Evolutionary conservation across 2,329 filamentous ascomycete species (phyloP).

Genomic region (Pezizomycotina sp.): DNA sequence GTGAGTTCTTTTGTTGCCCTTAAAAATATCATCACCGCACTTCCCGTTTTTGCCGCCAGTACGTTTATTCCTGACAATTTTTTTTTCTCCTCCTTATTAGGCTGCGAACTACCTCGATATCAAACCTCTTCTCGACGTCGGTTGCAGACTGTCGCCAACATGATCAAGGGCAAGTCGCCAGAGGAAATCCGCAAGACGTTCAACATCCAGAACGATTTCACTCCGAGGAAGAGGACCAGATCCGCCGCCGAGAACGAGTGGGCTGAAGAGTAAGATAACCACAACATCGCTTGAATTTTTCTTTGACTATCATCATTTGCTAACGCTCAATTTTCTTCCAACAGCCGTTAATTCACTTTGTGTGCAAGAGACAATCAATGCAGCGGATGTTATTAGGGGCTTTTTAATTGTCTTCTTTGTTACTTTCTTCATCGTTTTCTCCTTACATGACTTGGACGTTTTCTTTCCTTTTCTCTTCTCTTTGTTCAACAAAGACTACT

Average conservation of each 20-base stretch:
- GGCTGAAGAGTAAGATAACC: slow-evolving; percentile 54
- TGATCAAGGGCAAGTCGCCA: slow-evolving; percentile 99
- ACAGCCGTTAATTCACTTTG: slow-evolving; percentile 3
- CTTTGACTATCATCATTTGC: slow-evolving; percentile 1
- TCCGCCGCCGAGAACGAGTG: slow-evolving; percentile 84
- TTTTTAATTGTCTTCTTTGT: background rate
- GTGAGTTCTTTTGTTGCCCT: slow-evolving; percentile 37
- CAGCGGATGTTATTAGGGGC: too few relatives aligned
- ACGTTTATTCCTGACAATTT: slow-evolving; percentile 5
- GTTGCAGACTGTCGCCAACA: slow-evolving; percentile 98
- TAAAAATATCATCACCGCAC: background rate
- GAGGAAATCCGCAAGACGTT: slow-evolving; percentile 99
- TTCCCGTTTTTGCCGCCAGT: background rate
- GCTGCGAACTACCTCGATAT: slow-evolving; percentile 98
- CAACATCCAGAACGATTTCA: slow-evolving; percentile 99
- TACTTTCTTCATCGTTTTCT: background rate
- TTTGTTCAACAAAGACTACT: background rate
- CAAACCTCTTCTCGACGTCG: slow-evolving; percentile 91
- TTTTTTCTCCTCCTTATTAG: slow-evolving; percentile 32
- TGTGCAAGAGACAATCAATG: too few relatives aligned
- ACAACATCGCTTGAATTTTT: background rate
- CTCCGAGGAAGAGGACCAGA: slow-evolving; percentile 96
- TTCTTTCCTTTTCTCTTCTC: background rate
- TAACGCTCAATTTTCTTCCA: slow-evolving; percentile 6
- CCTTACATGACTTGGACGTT: background rate